Conservation (phyloP, 225 moss, liverwort and hornwort genomes). For the Sphagnum tenellum region DNA sequence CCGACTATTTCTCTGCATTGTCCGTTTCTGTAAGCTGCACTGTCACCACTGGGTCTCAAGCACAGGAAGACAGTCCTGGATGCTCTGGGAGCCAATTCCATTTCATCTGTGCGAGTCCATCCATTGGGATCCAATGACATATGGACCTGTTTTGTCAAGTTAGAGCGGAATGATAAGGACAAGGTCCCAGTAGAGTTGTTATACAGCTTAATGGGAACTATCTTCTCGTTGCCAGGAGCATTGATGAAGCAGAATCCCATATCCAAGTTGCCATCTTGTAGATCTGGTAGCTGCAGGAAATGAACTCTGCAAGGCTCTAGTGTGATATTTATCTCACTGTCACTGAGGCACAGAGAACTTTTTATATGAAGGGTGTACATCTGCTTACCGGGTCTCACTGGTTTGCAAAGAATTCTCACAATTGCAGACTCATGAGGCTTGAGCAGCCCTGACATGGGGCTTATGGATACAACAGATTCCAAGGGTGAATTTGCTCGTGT, state of each 20-base stretch:
- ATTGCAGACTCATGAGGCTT: constrained; percentile 38
- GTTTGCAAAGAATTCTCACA: constrained; percentile 54
- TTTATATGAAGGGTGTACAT: constrained; percentile 39
- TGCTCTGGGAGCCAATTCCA: constrained; percentile 39
- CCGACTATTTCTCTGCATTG: constrained; percentile 87
- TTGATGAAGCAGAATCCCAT: constrained; percentile 94
- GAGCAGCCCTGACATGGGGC: constrained; percentile 50
- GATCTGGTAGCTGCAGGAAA: constrained; percentile 58
- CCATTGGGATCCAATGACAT: constrained; percentile 44
- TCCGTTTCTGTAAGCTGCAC: constrained; percentile 69
- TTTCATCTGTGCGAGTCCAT: constrained; percentile 60
- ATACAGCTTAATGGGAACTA: constrained; percentile 68
- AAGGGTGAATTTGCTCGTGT: constrained; percentile 10
- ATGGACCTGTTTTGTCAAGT: constrained; percentile 81
- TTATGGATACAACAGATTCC: constrained; percentile 52
- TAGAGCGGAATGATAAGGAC: constrained; percentile 61
- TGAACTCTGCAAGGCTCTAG: constrained; percentile 64
- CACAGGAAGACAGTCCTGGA: constrained; percentile 60
- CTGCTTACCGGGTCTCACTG: constrained; percentile 74
- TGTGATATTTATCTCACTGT: constrained; percentile 45
- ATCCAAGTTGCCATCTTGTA: constrained; percentile 67
- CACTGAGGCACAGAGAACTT: constrained; percentile 47
- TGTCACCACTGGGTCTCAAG: constrained; percentile 81
- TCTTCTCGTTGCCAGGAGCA: constrained; percentile 56
- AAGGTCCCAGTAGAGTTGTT: constrained; percentile 47